Base-by-base conservation (phyloP, 768 basidiomycete genomes). In the Boletales sp. region DNA sequence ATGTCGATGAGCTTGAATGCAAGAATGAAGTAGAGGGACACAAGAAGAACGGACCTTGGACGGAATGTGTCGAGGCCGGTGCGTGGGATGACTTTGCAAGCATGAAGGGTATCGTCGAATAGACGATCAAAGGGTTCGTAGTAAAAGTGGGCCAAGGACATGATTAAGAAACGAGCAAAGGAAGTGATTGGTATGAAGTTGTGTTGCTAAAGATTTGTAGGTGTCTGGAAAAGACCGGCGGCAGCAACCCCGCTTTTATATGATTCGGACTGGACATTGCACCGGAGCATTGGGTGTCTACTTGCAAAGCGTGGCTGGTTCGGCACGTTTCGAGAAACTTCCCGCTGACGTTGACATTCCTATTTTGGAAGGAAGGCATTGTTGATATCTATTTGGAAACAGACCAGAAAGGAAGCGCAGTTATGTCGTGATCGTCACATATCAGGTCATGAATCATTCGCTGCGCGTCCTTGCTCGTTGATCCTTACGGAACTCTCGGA, bases 51-150 rank as follows among this genome's bases (percentile, higher is more conserved):
- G 25, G 25, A 15, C 49, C 41, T 10, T 58, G 40, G n/a, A 35
- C 18, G 50, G 45, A 41, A 21, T 53, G 54, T 44, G 61, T 31
- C 13, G 54, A 49, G 50, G 74, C 21, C 21, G 21, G 21, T 21
- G 21, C 21, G 21, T 21, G 2, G 21, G 21, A 2, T 21, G 21
- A 21, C 21, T 4, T 2, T 21, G 21, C 21, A 21, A 4, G 21
- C 21, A 21, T 21, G 21, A 21, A 21, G 61, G 10, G 71, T 41
- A 17, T 49, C 55, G 31, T 50, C 51, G 11, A 53, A 46, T 13
- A 57, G 47, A 46, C 43, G 54, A 5, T 53, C 48, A 19, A 48
- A 46, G 3, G 51, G 51, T 14, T 48, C 15, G 38, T 50, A 58
- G 37, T 48, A 47, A 25, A 54, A 34, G 8, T 48, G 33, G 15